phyloP scores from a whole-genome alignment of 805 yeast species.

The Zygosaccharomyces lentus region DNA sequence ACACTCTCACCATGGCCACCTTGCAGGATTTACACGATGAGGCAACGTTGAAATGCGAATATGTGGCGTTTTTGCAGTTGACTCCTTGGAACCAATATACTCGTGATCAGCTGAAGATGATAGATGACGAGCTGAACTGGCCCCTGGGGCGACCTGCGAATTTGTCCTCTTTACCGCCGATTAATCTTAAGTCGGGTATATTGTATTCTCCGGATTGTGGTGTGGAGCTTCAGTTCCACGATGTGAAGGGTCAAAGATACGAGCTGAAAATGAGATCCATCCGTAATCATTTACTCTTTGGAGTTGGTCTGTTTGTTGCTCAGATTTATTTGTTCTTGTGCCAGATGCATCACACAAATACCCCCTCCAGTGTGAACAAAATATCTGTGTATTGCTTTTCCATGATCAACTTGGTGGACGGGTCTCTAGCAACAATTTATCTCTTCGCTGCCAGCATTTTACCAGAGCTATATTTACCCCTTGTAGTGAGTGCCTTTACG shows the following conservation, averaged over 20 bases:
- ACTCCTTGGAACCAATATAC: slow-evolving; percentile 53
- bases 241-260: slow-evolving; percentile 50
- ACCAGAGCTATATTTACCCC: slow-evolving; percentile 57
- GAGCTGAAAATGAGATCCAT: slow-evolving; percentile 42
- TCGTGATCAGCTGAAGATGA: slow-evolving; percentile 46
- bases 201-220: slow-evolving; percentile 92
- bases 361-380: slow-evolving; percentile 76
- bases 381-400: slow-evolving; percentile 68
- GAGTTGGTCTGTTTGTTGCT: slow-evolving; percentile 42
- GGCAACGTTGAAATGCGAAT: slow-evolving; percentile 58
- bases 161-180: slow-evolving; percentile 45
- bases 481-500: slow-evolving; percentile 65
- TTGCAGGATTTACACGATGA: slow-evolving; percentile 31
- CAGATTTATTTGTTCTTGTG: slow-evolving; percentile 57
- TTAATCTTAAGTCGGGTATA: slow-evolving; percentile 52
- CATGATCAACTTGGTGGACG: slow-evolving; percentile 63
- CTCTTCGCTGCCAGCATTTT: slow-evolving; percentile 54
- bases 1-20: slow-evolving; percentile 45
- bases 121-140: slow-evolving; percentile 66
- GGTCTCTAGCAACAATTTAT: slow-evolving; percentile 59
- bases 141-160: slow-evolving; percentile 81
- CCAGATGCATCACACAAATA: slow-evolving; percentile 67
- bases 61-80: slow-evolving; percentile 61
- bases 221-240: slow-evolving; percentile 40
- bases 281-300: slow-evolving; percentile 41